Evolutionary conservation across 139 green algal genomes (phyloP).

Genomic region (Pseudopediastrum boryanum): DNA sequence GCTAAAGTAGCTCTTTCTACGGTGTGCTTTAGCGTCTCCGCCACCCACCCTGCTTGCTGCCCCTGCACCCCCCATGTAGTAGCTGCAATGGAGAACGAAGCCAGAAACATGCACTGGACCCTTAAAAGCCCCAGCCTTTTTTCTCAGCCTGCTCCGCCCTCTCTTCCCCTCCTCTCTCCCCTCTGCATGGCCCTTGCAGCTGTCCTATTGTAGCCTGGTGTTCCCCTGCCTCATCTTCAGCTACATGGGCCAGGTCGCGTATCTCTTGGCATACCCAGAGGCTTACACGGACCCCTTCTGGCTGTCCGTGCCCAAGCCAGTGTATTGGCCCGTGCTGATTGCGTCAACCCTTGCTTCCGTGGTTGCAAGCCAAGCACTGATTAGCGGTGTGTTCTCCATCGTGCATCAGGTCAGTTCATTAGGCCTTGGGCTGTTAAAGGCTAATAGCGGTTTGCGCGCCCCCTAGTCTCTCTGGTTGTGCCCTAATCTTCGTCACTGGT

Average conservation of each 20-base stretch:
- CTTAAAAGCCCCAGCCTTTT: no score
- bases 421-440: no score
- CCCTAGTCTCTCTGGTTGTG: no score
- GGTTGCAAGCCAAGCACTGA: not conserved
- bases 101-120: no score
- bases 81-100: no score
- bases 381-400: not conserved
- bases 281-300: conserved; percentile 1
- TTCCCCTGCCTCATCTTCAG: not conserved
- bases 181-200: not conserved
- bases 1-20: no score
- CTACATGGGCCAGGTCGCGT: not conserved
- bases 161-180: not conserved
- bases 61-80: no score
- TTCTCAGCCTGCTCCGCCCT: no score
- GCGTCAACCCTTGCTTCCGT: not conserved
- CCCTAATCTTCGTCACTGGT: no score
- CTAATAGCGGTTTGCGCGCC: no score
- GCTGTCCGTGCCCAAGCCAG: not conserved
- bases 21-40: no score
- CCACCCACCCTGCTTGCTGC: no score
- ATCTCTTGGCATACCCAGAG: not conserved
- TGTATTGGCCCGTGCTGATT: not conserved
- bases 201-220: not conserved
- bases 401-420: conserved; percentile 9